Percentiles rank a stretch among this genome's conserved stretches.
phyloP scores from a whole-genome alignment of 225 moss, liverwort and hornwort species.

The Bryum argenteum region DNA sequence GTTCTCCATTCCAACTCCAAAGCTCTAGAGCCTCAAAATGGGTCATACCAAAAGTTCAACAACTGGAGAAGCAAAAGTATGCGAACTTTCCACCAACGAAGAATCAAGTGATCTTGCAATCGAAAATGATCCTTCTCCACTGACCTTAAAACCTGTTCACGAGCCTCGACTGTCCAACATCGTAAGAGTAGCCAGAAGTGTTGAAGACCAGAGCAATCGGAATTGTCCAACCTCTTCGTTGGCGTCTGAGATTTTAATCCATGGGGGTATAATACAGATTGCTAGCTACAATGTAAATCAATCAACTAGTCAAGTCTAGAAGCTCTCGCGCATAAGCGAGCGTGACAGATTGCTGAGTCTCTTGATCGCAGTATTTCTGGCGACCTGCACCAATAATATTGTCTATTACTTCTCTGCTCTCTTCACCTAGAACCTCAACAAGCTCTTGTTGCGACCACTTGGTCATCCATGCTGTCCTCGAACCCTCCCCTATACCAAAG shows the following conservation, averaged over 20 bases:
- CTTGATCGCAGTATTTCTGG: conserved; percentile 39
- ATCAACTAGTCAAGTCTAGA: conserved; percentile 44
- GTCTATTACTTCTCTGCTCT: conserved; percentile 65
- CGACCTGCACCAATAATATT: conserved; percentile 43
- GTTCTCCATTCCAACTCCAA: too few species aligned
- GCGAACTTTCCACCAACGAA: too few species aligned
- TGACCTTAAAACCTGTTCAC: too few species aligned
- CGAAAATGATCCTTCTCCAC: too few species aligned
- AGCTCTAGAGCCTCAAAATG: too few species aligned
- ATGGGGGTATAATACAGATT: conserved; percentile 8
- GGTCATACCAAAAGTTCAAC: too few species aligned
- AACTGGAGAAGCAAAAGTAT: too few species aligned
- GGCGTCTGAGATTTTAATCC: conserved; percentile 19
- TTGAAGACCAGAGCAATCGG: background rate
- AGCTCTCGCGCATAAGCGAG: conserved; percentile 48
- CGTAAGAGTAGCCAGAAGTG: background rate
- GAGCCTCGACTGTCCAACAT: too few species aligned
- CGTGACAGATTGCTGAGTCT: conserved; percentile 35
- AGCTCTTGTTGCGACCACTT: conserved; percentile 90
- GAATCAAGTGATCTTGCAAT: too few species aligned
- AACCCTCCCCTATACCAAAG: conserved; percentile 56
- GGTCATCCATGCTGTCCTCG: conserved; percentile 60
- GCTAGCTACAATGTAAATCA: background rate
- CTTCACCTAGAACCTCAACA: conserved; percentile 74
- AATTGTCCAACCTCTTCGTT: conserved; percentile 4